A percentile compares a stretch with the other conserved stretches of the same genome.
Conservation (phyloP, 345 rosid genomes). For the Nephelium lappaceum region DNA sequence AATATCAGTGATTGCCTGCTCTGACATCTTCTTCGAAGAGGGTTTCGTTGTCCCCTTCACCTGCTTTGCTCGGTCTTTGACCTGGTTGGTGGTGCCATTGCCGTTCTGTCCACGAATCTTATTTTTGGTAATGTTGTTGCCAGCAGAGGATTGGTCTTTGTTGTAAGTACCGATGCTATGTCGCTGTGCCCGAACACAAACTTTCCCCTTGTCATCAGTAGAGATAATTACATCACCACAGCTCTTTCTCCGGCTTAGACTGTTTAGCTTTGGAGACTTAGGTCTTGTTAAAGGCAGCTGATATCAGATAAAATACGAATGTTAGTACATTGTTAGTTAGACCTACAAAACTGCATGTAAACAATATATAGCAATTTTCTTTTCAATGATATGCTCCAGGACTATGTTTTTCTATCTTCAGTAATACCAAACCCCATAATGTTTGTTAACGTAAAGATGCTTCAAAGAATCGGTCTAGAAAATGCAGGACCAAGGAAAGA, state of each 20-base stretch:
- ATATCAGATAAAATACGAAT: slow-evolving; percentile 20
- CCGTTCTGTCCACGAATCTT: slow-evolving; percentile 33
- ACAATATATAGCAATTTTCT: background rate
- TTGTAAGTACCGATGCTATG: slow-evolving; percentile 63
- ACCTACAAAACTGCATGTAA: background rate
- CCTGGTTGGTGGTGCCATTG: slow-evolving; percentile 49
- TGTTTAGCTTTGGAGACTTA: slow-evolving; percentile 41
- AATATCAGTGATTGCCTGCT: slow-evolving; percentile 33
- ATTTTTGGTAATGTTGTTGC: slow-evolving; percentile 27
- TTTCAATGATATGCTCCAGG: background rate
- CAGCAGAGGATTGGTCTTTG: slow-evolving; percentile 37
- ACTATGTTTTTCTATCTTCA: background rate
- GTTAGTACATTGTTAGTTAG: background rate
- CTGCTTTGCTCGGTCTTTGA: slow-evolving; percentile 43
- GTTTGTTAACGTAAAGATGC: background rate
- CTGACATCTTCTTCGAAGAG: slow-evolving; percentile 39
- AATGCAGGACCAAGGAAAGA: background rate
- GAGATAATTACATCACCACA: slow-evolving; percentile 63
- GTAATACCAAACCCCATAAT: background rate
- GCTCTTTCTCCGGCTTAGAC: slow-evolving; percentile 74
- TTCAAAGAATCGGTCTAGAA: background rate
- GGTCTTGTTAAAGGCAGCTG: slow-evolving; percentile 82
- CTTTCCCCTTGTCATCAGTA: slow-evolving; percentile 56
- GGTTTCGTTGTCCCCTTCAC: slow-evolving; percentile 41
- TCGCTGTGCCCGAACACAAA: slow-evolving; percentile 57